phyloP scores from a whole-genome alignment of 1,284 basidiomycete genomes.

The Uromyces viciae-fabae region DNA sequence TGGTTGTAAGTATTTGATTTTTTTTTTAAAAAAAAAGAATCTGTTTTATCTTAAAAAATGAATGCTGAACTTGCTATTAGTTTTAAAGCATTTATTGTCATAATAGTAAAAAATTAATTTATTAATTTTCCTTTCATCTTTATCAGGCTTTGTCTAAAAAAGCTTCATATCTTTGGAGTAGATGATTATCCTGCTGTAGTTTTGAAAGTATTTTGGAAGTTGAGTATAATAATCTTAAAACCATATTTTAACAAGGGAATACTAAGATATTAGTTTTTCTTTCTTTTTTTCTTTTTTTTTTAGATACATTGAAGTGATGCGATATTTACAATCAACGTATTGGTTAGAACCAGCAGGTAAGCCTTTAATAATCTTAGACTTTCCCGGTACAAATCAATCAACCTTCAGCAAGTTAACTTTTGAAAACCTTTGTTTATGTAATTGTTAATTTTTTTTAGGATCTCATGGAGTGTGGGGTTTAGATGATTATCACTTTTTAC shows the following conservation, averaged over 20 bases:
- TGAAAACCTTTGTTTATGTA: not conserved
- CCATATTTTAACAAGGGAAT: not conserved
- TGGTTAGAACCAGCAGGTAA: slow-evolving; percentile 92
- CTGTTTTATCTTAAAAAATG: no score
- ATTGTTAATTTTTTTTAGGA: slow-evolving; percentile 45
- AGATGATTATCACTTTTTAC: slow-evolving; percentile 96
- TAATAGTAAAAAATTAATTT: not conserved
- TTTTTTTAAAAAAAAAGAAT: not conserved
- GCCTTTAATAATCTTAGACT: not conserved
- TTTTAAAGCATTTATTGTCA: no score
- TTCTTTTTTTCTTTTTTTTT: not conserved
- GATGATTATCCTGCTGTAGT: slow-evolving; percentile 75
- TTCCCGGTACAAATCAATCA: not conserved
- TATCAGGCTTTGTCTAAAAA: slow-evolving; percentile 72
- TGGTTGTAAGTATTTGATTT: slow-evolving; percentile 71
- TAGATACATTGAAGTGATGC: slow-evolving; percentile 85
- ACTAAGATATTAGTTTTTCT: not conserved
- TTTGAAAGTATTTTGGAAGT: slow-evolving; percentile 85
- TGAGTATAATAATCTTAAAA: slow-evolving; percentile 47
- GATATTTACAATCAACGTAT: slow-evolving; percentile 83
- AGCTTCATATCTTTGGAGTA: slow-evolving; percentile 66
- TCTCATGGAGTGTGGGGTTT: slow-evolving; percentile 98
- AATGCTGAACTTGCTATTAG: no score
- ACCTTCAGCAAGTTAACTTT: not conserved
- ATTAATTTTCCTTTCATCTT: not conserved